These are phyloP conservation scores for Ceratobasidium sp. DNA, from an alignment of 1,284 basidiomycete species.

Conservation along the genomic window DNA sequence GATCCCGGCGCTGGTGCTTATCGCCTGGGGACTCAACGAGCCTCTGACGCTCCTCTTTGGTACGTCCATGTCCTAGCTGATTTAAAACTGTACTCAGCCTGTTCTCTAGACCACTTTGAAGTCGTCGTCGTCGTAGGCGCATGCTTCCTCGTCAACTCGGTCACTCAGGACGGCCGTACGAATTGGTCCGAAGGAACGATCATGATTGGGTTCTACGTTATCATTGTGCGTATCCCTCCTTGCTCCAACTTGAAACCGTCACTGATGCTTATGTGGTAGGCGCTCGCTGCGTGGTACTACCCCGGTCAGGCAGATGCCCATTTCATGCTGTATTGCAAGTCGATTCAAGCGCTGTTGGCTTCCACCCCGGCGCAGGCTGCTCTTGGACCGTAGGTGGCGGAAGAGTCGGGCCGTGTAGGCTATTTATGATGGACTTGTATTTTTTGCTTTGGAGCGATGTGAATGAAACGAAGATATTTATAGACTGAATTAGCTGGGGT, in stretches of 20 bases:
- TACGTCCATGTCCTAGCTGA: slow-evolving; percentile 12
- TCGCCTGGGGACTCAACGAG: slow-evolving; percentile 41
- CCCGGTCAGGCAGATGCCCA: slow-evolving; percentile 30
- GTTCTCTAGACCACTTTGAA: slow-evolving; percentile 35
- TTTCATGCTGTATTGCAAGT: slow-evolving; percentile 10
- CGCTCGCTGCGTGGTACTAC: slow-evolving; percentile 46
- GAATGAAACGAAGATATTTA: too few species aligned
- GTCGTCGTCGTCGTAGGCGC: slow-evolving; percentile 40
- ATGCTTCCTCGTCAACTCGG: slow-evolving; percentile 46
- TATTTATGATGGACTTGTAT: slow-evolving; percentile 44
- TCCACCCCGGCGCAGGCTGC: slow-evolving; percentile 36
- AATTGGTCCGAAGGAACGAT: slow-evolving; percentile 47
- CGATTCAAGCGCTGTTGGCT: slow-evolving; percentile 3
- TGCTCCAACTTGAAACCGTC: not conserved
- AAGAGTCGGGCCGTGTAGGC: slow-evolving; percentile 43
- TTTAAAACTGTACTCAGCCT: too few species aligned
- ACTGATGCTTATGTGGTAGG: slow-evolving; percentile 13
- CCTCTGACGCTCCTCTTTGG: slow-evolving; percentile 45
- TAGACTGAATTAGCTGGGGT: too few species aligned
- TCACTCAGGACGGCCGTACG: slow-evolving; percentile 45
- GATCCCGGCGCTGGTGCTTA: slow-evolving; percentile 41
- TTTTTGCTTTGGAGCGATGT: too few species aligned
- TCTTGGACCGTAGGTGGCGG: slow-evolving; percentile 43
- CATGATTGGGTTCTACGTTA: slow-evolving; percentile 42
- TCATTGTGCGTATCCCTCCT: slow-evolving; percentile 40